Percentiles rank a stretch among this genome's conserved stretches.
Conservation (phyloP, 768 basidiomycete genomes). For the Leccinellum albellum region DNA sequence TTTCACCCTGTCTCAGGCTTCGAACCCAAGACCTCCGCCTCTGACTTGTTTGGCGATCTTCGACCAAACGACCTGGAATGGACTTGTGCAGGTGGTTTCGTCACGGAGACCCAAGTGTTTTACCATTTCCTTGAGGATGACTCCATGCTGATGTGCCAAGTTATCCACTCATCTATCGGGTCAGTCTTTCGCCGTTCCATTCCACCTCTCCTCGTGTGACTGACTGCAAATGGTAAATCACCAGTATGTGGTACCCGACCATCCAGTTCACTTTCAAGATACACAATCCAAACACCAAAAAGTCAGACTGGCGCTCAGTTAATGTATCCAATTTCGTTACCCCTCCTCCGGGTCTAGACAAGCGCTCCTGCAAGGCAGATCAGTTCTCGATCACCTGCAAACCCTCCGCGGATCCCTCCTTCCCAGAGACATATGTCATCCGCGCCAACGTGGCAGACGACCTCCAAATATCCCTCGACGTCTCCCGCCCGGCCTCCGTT, state of each 20-base stretch:
- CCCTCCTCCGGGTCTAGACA: conserved; percentile 75
- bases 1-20: conserved; percentile 72
- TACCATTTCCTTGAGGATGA: conserved; percentile 84
- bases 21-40: conserved; percentile 44
- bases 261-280: conserved; percentile 93
- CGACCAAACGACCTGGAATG: conserved; percentile 75
- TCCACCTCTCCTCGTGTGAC: conserved; percentile 1
- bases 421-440: conserved; percentile 76
- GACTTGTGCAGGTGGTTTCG: conserved; percentile 79
- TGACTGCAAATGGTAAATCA: conserved; percentile 7
- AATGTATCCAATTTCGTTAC: conserved; percentile 79
- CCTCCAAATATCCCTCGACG: conserved; percentile 73
- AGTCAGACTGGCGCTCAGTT: conserved; percentile 80
- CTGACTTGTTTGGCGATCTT: conserved; percentile 72
- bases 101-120: conserved; percentile 86
- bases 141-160: conserved; percentile 70
- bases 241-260: conserved; percentile 87
- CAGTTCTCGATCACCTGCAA: conserved; percentile 75
- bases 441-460: conserved; percentile 75
- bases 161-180: conserved; percentile 89
- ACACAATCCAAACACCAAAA: conserved; percentile 71
- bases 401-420: conserved; percentile 49
- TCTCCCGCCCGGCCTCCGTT: conserved; percentile 62
- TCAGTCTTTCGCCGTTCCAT: conserved; percentile 38
- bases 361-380: conserved; percentile 82